phyloP scores from a whole-genome alignment of 331 rosid genomes.

The Stylosanthes scabra region DNA sequence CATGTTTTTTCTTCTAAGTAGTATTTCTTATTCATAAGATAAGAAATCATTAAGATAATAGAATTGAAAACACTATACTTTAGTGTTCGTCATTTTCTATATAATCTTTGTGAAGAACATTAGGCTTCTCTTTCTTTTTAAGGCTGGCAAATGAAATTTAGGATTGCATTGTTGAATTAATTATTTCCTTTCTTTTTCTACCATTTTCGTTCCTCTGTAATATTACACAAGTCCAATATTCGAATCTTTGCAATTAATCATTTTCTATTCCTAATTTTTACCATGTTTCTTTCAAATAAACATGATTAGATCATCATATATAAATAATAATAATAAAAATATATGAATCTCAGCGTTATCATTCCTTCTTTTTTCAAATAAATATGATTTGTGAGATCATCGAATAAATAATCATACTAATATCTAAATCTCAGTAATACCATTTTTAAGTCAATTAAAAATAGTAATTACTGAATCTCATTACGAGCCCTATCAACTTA shows the following conservation, averaged over 20 bases:
- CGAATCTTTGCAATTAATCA: neutral
- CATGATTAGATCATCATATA: too few relatives aligned
- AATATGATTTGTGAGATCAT: too few relatives aligned
- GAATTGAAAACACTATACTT: conserved; percentile 20
- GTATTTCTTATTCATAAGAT: conserved; percentile 14
- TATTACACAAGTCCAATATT: neutral
- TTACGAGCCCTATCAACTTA: too few relatives aligned
- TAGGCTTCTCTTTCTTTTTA: neutral
- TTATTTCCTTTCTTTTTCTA: conserved; percentile 24
- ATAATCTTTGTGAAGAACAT: neutral
- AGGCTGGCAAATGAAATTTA: conserved; percentile 15
- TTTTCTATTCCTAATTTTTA: conserved; percentile 1
- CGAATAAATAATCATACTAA: too few relatives aligned
- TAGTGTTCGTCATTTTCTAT: conserved; percentile 2
- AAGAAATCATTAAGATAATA: conserved; percentile 24
- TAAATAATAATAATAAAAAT: too few relatives aligned
- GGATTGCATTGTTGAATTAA: conserved; percentile 31
- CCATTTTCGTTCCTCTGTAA: neutral
- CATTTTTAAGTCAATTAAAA: too few relatives aligned
- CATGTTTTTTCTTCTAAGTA: conserved; percentile 55
- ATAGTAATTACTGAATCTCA: too few relatives aligned
- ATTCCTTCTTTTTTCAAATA: too few relatives aligned
- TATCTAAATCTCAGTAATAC: too few relatives aligned
- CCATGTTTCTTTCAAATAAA: neutral
- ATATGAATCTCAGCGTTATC: too few relatives aligned